phyloP scores from a whole-genome alignment of 768 basidiomycete genomes.

The Porphyrellus cyaneotinctus region DNA sequence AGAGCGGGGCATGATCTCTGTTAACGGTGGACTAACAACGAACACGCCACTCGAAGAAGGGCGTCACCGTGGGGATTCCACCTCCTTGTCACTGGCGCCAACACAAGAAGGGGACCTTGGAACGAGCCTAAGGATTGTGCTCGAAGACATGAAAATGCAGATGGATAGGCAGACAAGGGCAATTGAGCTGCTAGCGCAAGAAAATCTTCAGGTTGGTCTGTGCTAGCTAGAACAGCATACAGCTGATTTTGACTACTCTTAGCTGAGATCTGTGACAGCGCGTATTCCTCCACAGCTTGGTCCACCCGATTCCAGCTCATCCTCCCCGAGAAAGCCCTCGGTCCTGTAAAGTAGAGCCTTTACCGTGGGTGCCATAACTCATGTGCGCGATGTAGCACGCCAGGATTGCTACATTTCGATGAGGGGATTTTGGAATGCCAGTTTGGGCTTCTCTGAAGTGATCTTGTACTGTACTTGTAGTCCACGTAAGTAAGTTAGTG shows the following conservation, averaged over 20 bases:
- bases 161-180: slow-evolving; percentile 46
- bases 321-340: slow-evolving; percentile 18
- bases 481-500: neutral
- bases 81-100: slow-evolving; percentile 12
- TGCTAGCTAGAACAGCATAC: neutral
- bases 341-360: neutral
- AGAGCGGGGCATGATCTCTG: slow-evolving; percentile 8
- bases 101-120: slow-evolving; percentile 20
- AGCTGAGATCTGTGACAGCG: slow-evolving; percentile 19
- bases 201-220: slow-evolving; percentile 43
- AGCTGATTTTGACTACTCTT: slow-evolving; percentile 5
- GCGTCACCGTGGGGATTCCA: slow-evolving; percentile 9
- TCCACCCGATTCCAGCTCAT: slow-evolving; percentile 9
- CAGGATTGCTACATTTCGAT: neutral
- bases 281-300: slow-evolving; percentile 9
- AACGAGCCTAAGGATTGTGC: slow-evolving; percentile 31
- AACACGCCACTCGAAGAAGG: slow-evolving; percentile 11
- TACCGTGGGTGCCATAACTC: too few species aligned
- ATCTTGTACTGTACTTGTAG: slow-evolving; percentile 9
- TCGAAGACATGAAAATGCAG: slow-evolving; percentile 45
- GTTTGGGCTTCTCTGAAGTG: neutral
- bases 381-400: neutral
- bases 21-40: slow-evolving; percentile 5
- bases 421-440: neutral
- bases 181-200: slow-evolving; percentile 40